phyloP scores from a whole-genome alignment of 1,284 basidiomycete species.

The Melampsora larici-populina region DNA sequence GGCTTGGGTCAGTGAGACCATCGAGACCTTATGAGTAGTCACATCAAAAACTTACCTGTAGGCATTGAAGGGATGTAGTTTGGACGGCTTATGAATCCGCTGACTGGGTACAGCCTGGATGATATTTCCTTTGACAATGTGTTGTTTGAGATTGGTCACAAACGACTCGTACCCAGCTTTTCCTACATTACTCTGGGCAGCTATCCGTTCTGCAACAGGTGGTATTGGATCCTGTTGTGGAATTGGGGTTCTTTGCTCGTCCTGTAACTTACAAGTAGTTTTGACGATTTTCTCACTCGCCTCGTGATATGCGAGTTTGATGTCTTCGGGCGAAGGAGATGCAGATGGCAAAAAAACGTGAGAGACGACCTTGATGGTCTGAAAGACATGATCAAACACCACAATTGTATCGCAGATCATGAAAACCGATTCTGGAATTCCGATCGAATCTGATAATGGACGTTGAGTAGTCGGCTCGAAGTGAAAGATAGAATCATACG shows the following conservation, averaged over 20 bases:
- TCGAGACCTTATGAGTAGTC: neutral
- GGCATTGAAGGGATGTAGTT: conserved; percentile 93
- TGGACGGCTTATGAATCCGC: conserved; percentile 75
- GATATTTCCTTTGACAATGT: conserved; percentile 93
- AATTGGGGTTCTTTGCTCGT: conserved; percentile 65
- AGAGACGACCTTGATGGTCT: conserved; percentile 88
- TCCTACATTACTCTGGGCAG: conserved; percentile 84
- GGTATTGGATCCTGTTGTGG: conserved; percentile 57
- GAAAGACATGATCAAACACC: conserved; percentile 95
- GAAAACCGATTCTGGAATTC: conserved; percentile 90
- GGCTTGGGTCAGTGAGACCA: neutral
- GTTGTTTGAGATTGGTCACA: conserved; percentile 86
- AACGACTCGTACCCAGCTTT: conserved; percentile 87
- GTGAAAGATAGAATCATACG: conserved; percentile 92
- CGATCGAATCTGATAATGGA: conserved; percentile 73
- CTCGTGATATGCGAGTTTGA: conserved; percentile 75
- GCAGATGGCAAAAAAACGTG: conserved; percentile 78
- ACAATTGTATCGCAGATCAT: conserved; percentile 94
- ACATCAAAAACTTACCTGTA: conserved; percentile 46
- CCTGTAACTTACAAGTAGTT: conserved; percentile 67
- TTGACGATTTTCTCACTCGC: conserved; percentile 73
- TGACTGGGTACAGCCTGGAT: conserved; percentile 99
- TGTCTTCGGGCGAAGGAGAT: conserved; percentile 56
- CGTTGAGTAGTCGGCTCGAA: conserved; percentile 65
- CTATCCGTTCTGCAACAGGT: conserved; percentile 52